These are phyloP conservation scores for Phylloporus sp. DNA, from an alignment of 768 basidiomycete species.

Conservation along the genomic window DNA sequence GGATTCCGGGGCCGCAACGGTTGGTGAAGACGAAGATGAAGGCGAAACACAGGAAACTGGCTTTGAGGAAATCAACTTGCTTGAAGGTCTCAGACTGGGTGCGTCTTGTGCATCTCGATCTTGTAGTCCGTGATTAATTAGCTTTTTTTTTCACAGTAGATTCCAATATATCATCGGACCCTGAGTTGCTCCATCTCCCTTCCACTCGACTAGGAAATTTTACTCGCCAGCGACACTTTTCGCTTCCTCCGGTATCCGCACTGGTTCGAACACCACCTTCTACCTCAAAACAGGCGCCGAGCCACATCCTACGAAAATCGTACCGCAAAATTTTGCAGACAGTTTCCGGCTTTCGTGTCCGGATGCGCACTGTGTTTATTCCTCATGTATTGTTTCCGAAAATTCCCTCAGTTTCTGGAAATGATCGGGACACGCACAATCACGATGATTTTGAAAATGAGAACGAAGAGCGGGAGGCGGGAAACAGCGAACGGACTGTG, in stretches of 20 bases:
- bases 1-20: slow-evolving; percentile 1
- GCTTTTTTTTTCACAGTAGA: slow-evolving; percentile 29
- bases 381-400: slow-evolving; percentile 74
- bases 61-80: slow-evolving; percentile 64
- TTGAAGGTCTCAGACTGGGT: slow-evolving; percentile 66
- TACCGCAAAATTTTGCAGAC: slow-evolving; percentile 77
- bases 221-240: slow-evolving; percentile 64
- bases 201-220: slow-evolving; percentile 66
- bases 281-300: slow-evolving; percentile 43
- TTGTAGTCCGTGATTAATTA: not conserved
- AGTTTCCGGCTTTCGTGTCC: slow-evolving; percentile 79
- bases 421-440: slow-evolving; percentile 31
- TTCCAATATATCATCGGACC: slow-evolving; percentile 39
- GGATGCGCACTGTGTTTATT: slow-evolving; percentile 93
- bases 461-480: slow-evolving; percentile 52
- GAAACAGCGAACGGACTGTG: slow-evolving; percentile 78
- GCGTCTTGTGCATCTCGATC: slow-evolving; percentile 25
- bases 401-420: slow-evolving; percentile 11
- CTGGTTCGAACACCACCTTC: slow-evolving; percentile 45
- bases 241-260: slow-evolving; percentile 49
- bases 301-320: slow-evolving; percentile 78
- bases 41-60: slow-evolving; percentile 41
- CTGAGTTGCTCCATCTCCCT: slow-evolving; percentile 49
- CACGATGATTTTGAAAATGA: slow-evolving; percentile 42
- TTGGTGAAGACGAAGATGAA: slow-evolving; percentile 19